Conservation (phyloP, 139 green algal species). For the Picochlorum sp. region DNA sequence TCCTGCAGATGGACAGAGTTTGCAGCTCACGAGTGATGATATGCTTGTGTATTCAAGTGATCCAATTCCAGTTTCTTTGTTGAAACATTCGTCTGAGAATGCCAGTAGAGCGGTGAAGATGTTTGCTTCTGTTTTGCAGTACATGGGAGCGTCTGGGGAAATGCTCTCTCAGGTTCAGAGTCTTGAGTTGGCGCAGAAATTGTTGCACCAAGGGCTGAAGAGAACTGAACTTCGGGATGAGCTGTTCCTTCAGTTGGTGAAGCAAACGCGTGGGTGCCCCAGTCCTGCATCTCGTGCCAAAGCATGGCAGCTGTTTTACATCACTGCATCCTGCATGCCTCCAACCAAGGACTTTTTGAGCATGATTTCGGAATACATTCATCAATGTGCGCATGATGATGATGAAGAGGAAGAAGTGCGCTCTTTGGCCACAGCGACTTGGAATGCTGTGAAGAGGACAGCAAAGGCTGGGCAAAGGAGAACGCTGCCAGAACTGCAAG, state of each 20-base stretch:
- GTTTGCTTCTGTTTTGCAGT: conserved; percentile 75
- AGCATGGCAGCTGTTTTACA: conserved; percentile 86
- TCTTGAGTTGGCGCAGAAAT: conserved; percentile 76
- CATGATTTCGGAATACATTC: conserved; percentile 83
- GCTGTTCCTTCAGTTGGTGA: conserved; percentile 80
- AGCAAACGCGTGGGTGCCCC: conserved; percentile 83
- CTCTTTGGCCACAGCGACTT: conserved; percentile 49
- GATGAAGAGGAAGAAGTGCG: conserved; percentile 25
- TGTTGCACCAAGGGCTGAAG: conserved; percentile 83
- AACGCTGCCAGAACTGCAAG: conserved; percentile 47
- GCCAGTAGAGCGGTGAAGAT: conserved; percentile 78
- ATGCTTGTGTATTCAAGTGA: conserved; percentile 59
- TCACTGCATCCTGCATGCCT: conserved; percentile 75
- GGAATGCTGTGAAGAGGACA: conserved; percentile 75
- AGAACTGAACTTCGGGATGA: conserved; percentile 86
- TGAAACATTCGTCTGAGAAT: conserved; percentile 77
- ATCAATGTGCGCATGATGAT: conserved; percentile 53
- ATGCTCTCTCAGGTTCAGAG: conserved; percentile 22
- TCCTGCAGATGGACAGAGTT: conserved; percentile 10
- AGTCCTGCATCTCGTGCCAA: conserved; percentile 19
- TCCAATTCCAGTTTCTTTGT: conserved; percentile 74
- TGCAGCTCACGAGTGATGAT: conserved; percentile 49
- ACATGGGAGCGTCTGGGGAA: conserved; percentile 55
- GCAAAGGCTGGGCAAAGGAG: conserved; percentile 77
- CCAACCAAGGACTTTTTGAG: conserved; percentile 82